Evolutionary conservation across 1,284 basidiomycete species (phyloP).

Genomic region (Rhodotorula sp.): DNA sequence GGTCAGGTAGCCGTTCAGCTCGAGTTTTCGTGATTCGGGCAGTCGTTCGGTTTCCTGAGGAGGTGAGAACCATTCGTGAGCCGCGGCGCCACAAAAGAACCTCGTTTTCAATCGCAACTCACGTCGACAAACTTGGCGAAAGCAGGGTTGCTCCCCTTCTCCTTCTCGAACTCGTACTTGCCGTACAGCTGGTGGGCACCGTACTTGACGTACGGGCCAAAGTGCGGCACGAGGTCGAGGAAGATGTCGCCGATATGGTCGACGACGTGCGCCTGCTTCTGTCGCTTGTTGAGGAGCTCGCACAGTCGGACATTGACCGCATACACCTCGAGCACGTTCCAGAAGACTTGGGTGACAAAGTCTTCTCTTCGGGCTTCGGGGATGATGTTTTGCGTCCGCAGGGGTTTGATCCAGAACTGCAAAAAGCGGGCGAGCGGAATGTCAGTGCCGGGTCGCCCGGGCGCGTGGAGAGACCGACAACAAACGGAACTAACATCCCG

Average conservation of each 20-base stretch:
- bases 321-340: slow-evolving; percentile 95
- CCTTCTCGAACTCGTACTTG: slow-evolving; percentile 98
- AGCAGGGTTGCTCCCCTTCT: slow-evolving; percentile 87
- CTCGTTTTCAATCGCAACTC: slow-evolving; percentile 41
- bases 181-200: slow-evolving; percentile 97
- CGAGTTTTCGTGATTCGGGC: slow-evolving; percentile 92
- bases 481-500: slow-evolving; percentile 68
- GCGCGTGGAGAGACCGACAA: no score
- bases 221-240: slow-evolving; percentile 81
- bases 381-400: slow-evolving; percentile 71
- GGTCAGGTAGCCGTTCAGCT: slow-evolving; percentile 96
- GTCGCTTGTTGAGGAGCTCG: slow-evolving; percentile 91
- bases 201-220: slow-evolving; percentile 89
- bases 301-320: slow-evolving; percentile 83
- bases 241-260: slow-evolving; percentile 90
- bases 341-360: slow-evolving; percentile 93
- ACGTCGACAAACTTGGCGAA: slow-evolving; percentile 97
- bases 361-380: slow-evolving; percentile 72
- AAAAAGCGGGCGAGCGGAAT: not conserved
- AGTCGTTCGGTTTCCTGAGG: slow-evolving; percentile 78
- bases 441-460: not conserved
- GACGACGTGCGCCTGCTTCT: slow-evolving; percentile 90
- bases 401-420: slow-evolving; percentile 85
- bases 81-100: no score
- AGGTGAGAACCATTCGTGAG: no score